phyloP scores from a whole-genome alignment of 1,284 basidiomycete species.

The Pseudozyma thailandica region DNA sequence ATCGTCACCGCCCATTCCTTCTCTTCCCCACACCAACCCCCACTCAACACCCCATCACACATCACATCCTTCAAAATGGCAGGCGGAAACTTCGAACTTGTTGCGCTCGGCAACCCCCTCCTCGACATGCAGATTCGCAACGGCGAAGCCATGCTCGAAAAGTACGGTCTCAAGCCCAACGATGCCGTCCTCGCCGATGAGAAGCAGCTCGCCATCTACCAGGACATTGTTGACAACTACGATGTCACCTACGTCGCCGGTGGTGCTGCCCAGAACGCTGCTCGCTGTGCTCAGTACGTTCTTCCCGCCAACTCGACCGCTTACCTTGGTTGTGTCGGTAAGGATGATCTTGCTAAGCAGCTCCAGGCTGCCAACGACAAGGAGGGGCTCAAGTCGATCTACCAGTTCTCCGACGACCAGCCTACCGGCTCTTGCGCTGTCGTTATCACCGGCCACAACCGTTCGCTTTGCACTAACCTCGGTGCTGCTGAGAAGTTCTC shows the following conservation, averaged over 20 bases:
- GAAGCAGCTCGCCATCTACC: slow-evolving; percentile 81
- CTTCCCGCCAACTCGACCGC: slow-evolving; percentile 80
- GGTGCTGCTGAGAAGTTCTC: slow-evolving; percentile 90
- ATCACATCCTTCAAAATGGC: slow-evolving; percentile 25
- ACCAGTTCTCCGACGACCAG: slow-evolving; percentile 85
- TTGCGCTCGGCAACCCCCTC: slow-evolving; percentile 67
- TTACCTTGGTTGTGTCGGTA: slow-evolving; percentile 92
- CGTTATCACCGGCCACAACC: slow-evolving; percentile 90
- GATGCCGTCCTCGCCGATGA: slow-evolving; percentile 94
- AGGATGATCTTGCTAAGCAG: slow-evolving; percentile 89
- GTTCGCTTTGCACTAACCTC: slow-evolving; percentile 92
- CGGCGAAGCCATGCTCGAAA: slow-evolving; percentile 84
- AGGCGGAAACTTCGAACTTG: slow-evolving; percentile 63
- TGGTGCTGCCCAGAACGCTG: slow-evolving; percentile 95
- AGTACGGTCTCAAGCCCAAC: slow-evolving; percentile 92
- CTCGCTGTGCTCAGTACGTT: slow-evolving; percentile 89
- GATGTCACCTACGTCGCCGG: slow-evolving; percentile 92
- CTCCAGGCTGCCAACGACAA: slow-evolving; percentile 91
- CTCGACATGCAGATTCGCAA: slow-evolving; percentile 71
- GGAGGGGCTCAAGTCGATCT: slow-evolving; percentile 88
- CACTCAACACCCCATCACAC: slow-evolving; percentile 3
- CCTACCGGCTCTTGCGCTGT: slow-evolving; percentile 98
- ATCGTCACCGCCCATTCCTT: not conserved
- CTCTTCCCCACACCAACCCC: not conserved
- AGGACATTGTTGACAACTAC: slow-evolving; percentile 83